Evolutionary conservation across 768 basidiomycete species (phyloP).

Genomic region (Termitomyces sp.): DNA sequence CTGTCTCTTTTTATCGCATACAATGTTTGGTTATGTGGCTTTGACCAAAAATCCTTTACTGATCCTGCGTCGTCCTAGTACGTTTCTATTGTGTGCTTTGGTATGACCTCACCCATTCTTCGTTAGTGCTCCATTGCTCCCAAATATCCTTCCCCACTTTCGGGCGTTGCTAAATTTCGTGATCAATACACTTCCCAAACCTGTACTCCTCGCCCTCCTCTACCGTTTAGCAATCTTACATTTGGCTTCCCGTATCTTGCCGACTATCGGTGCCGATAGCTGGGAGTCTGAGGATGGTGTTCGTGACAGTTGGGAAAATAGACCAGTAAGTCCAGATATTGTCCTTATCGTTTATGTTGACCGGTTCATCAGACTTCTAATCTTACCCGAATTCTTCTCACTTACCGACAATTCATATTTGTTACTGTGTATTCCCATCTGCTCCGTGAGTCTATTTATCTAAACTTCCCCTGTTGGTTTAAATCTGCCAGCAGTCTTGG

Average conservation of each 20-base stretch:
- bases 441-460: slow-evolving; percentile 54
- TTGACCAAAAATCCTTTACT: slow-evolving; percentile 69
- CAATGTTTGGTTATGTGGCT: slow-evolving; percentile 87
- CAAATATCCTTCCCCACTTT: slow-evolving; percentile 79
- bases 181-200: slow-evolving; percentile 82
- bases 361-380: slow-evolving; percentile 59
- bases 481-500: slow-evolving; percentile 54
- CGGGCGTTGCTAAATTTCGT: slow-evolving; percentile 79
- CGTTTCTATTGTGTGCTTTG: slow-evolving; percentile 23
- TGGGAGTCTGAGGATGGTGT: slow-evolving; percentile 70
- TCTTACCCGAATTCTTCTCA: slow-evolving; percentile 69
- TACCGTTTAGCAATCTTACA: slow-evolving; percentile 83
- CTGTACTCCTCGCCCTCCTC: slow-evolving; percentile 72
- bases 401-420: slow-evolving; percentile 82
- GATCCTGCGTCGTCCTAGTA: slow-evolving; percentile 79
- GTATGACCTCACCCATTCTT: background rate
- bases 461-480: background rate
- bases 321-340: slow-evolving; percentile 52
- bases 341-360: slow-evolving; percentile 7
- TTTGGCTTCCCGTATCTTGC: slow-evolving; percentile 77
- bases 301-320: slow-evolving; percentile 65
- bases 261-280: slow-evolving; percentile 78
- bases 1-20: slow-evolving; percentile 88
- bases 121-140: slow-evolving; percentile 65
- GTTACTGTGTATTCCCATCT: slow-evolving; percentile 87